phyloP scores from a whole-genome alignment of 2,329 filamentous ascomycete species.

The Curvularia sp. region DNA sequence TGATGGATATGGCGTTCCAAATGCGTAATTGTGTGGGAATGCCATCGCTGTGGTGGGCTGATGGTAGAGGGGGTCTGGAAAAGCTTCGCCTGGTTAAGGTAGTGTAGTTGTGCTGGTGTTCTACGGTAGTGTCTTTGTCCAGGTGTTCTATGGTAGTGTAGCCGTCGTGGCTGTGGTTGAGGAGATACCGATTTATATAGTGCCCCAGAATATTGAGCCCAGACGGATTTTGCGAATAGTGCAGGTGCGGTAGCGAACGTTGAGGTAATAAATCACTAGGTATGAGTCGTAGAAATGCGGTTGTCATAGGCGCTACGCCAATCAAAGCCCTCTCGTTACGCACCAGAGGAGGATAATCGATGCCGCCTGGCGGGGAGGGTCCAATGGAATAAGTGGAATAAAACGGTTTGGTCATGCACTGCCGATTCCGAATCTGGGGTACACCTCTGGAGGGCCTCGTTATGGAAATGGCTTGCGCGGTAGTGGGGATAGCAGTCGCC shows the following conservation, averaged over 20 bases:
- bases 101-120: not conserved
- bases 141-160: not conserved
- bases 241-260: not conserved
- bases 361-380: not conserved
- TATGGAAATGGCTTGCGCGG: constrained; percentile 8
- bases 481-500: constrained; percentile 10
- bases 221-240: not conserved
- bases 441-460: not conserved
- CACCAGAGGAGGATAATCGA: not conserved
- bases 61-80: not conserved
- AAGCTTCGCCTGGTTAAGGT: no score
- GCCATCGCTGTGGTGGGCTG: not conserved
- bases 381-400: not conserved
- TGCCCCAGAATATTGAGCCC: constrained; percentile 1
- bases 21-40: not conserved
- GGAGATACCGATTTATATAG: constrained; percentile 6
- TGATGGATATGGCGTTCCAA: not conserved
- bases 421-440: not conserved
- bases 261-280: not conserved
- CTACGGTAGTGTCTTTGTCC: not conserved
- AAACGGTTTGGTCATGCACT: not conserved
- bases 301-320: not conserved
- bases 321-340: not conserved
- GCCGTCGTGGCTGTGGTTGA: not conserved
- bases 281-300: not conserved